Percentiles rank a stretch among this genome's conserved stretches.
Conservation (phyloP, 345 rosid genomes). For the Citrus hindsii region DNA sequence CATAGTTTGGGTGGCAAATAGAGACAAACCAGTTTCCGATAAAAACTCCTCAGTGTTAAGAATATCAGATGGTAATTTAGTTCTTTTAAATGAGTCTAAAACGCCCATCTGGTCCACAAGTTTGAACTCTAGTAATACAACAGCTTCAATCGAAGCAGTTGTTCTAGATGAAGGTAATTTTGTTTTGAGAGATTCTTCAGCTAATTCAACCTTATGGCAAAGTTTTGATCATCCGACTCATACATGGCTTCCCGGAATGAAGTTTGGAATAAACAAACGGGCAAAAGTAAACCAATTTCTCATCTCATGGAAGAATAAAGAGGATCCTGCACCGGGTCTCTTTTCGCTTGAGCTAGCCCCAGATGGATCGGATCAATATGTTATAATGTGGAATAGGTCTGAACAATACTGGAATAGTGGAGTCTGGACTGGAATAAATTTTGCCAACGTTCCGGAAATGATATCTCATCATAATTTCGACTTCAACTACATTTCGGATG, state of each 20-base stretch:
- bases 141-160: slow-evolving; percentile 17
- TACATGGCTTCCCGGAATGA: slow-evolving; percentile 80
- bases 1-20: slow-evolving; percentile 73
- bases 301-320: slow-evolving; percentile 56
- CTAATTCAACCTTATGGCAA: slow-evolving; percentile 51
- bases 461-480: slow-evolving; percentile 44
- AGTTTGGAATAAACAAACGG: slow-evolving; percentile 41
- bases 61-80: slow-evolving; percentile 59
- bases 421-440: slow-evolving; percentile 47
- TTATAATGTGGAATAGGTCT: slow-evolving; percentile 51
- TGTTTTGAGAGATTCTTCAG: slow-evolving; percentile 28
- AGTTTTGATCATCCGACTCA: slow-evolving; percentile 63
- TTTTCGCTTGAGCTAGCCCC: slow-evolving; percentile 67
- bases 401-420: slow-evolving; percentile 64
- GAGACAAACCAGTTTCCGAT: slow-evolving; percentile 54
- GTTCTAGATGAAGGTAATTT: slow-evolving; percentile 45
- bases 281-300: slow-evolving; percentile 35
- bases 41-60: slow-evolving; percentile 38
- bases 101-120: slow-evolving; percentile 63
- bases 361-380: slow-evolving; percentile 44
- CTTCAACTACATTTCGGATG: slow-evolving; percentile 41
- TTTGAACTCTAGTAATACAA: slow-evolving; percentile 22
- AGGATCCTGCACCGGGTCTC: slow-evolving; percentile 70
- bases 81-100: slow-evolving; percentile 47
- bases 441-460: slow-evolving; percentile 71